Evolutionary conservation across 2,329 filamentous ascomycete genomes (phyloP), one percentile per base, ranked within the genome.

Genomic region (Calonectria naviculata): DNA sequence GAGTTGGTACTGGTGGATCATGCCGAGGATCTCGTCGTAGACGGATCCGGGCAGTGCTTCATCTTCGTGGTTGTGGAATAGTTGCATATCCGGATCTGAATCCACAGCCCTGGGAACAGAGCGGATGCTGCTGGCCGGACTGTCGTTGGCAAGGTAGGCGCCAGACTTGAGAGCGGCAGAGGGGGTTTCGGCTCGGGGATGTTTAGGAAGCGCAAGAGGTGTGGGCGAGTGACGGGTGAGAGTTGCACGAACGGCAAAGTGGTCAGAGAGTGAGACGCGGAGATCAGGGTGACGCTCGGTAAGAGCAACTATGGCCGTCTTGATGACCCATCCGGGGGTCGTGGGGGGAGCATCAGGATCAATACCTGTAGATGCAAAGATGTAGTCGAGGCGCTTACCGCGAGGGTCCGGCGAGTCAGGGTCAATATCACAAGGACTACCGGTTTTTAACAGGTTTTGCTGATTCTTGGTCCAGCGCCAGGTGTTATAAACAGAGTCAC

Each of bases 361-460:
- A 74, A 80, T 74, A 15, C 87, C 89, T 15, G 89, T 89, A 2
- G 89, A 90, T 76, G 94, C 92, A 83, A 99, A 98, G 79, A 99
- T 93, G 83, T 99, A 99, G 84, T 99, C 97, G 58, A 98, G 89
- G 26, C 97, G 88, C 82, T 98, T 96, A n/a, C 93, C 96, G 28
- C 87, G 87, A 0, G 90, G 91, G 80, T 98, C 95, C 4, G 87
- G 83, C 0, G 90, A 89, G 56, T 92, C 88, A 0, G 89, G 88
- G n/a, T 93, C 86, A 8, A 97, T 87, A 38, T 80, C 78, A 46
- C 91, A 87, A 15, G 83, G 77, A 54, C 90, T 89, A 19, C 89
- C 89, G 47, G 89, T 89, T 13, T 88, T 88, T 3, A 97, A 85
- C 7, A 88, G 87, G 78, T 93, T 93, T 81, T 91, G 93, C 77